Conservation (phyloP, 139 green algal species). For the Mesotaenium endlicherianum region DNA sequence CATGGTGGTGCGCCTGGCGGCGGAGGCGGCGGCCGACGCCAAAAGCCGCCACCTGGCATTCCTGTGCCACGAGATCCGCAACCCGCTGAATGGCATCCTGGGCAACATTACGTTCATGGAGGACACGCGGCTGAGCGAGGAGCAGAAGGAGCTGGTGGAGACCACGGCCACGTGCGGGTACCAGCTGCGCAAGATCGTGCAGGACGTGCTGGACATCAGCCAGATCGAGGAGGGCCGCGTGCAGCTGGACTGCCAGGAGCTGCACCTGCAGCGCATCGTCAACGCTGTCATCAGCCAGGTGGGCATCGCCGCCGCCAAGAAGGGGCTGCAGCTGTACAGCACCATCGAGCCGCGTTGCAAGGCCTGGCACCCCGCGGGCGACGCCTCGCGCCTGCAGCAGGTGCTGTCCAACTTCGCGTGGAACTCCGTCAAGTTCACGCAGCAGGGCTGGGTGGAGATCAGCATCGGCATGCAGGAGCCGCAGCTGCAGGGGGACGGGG, state of each 20-base stretch:
- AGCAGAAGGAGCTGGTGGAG: conserved; percentile 31
- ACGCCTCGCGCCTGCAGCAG: conserved; percentile 26
- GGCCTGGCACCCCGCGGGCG: not conserved
- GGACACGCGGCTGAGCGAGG: conserved; percentile 7
- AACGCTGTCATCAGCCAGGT: conserved; percentile 41
- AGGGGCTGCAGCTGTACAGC: conserved; percentile 23
- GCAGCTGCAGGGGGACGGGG: not conserved
- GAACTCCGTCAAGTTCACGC: conserved; percentile 49
- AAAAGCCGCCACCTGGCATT: conserved; percentile 39
- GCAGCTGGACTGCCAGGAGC: conserved; percentile 11
- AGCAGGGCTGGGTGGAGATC: conserved; percentile 21
- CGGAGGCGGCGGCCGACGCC: conserved; percentile 28
- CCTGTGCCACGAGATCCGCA: conserved; percentile 56
- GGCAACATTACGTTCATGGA: conserved; percentile 43
- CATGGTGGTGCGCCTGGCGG: conserved; percentile 31
- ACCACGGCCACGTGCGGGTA: conserved; percentile 30
- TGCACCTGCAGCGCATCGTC: conserved; percentile 23
- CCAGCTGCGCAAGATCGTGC: conserved; percentile 47
- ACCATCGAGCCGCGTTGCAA: conserved; percentile 5
- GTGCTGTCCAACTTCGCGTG: conserved; percentile 43
- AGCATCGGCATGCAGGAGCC: conserved; percentile 11
- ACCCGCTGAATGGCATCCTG: conserved; percentile 53
- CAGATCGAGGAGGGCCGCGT: conserved; percentile 42
- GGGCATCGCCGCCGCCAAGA: conserved; percentile 14
- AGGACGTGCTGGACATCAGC: conserved; percentile 43